phyloP scores from a whole-genome alignment of 2,329 filamentous ascomycete species.

The Pyrenophora seminiperda region DNA sequence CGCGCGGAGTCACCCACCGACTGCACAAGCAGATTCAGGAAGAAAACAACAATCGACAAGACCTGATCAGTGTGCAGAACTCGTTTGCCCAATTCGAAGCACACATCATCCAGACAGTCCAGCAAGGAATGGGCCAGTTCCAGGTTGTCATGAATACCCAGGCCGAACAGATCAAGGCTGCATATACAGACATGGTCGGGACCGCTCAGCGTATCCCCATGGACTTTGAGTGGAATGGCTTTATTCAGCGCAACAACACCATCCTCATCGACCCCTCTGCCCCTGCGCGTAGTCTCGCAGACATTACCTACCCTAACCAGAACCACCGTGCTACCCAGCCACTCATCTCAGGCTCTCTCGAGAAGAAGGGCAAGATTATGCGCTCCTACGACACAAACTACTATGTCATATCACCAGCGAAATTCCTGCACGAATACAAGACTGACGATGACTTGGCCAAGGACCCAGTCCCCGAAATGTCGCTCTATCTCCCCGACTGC shows the following conservation, averaged over 20 bases:
- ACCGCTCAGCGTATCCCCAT: slow-evolving; percentile 76
- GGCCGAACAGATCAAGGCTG: slow-evolving; percentile 76
- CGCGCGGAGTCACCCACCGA: slow-evolving; percentile 79
- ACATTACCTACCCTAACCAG: slow-evolving; percentile 86
- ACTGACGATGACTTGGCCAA: slow-evolving; percentile 76
- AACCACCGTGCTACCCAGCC: slow-evolving; percentile 78
- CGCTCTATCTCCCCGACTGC: slow-evolving; percentile 91
- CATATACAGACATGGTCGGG: slow-evolving; percentile 83
- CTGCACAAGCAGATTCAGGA: slow-evolving; percentile 89
- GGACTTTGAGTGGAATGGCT: slow-evolving; percentile 92
- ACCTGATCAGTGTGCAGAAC: slow-evolving; percentile 88
- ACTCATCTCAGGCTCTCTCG: slow-evolving; percentile 83
- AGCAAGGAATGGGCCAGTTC: slow-evolving; percentile 82
- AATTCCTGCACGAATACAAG: slow-evolving; percentile 95
- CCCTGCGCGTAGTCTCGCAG: slow-evolving; percentile 72
- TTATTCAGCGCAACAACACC: slow-evolving; percentile 71
- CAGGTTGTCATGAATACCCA: slow-evolving; percentile 79
- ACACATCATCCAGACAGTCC: slow-evolving; percentile 81
- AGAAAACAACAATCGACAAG: slow-evolving; percentile 95
- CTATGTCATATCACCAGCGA: slow-evolving; percentile 87
- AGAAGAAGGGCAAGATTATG: slow-evolving; percentile 89
- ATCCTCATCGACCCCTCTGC: slow-evolving; percentile 78
- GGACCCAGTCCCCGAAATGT: slow-evolving; percentile 83
- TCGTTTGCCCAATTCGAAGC: slow-evolving; percentile 87
- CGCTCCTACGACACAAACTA: slow-evolving; percentile 79